Evolutionary conservation across 352 stramenopile species (phyloP).

Genomic region (Elongisporangium undulatum): DNA sequence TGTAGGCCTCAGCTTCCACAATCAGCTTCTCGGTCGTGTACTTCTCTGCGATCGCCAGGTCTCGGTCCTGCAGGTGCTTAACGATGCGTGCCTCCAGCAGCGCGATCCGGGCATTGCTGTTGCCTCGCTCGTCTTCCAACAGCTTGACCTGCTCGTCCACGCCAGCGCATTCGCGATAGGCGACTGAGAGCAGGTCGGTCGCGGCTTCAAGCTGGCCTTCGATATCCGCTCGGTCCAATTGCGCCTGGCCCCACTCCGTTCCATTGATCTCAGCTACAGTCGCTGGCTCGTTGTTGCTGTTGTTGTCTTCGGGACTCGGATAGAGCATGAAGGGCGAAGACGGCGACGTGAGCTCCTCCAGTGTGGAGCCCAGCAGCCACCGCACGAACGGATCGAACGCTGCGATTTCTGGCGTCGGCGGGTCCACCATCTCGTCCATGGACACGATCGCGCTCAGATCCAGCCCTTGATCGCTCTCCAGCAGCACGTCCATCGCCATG

Average conservation of each 20-base stretch:
- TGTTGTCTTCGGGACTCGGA: neutral
- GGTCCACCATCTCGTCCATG: constrained; percentile 13
- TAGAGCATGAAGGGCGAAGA: constrained; percentile 12
- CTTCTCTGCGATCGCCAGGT: constrained; percentile 63
- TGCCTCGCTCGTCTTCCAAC: constrained; percentile 36
- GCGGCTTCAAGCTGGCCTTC: constrained; percentile 44
- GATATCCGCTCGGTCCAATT: constrained; percentile 29
- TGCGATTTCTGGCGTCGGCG: constrained; percentile 29
- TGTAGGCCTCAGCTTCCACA: constrained; percentile 51
- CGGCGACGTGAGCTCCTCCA: constrained; percentile 31
- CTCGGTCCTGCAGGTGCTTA: constrained; percentile 69
- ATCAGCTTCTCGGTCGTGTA: constrained; percentile 72
- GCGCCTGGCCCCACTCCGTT: constrained; percentile 8
- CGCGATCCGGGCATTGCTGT: constrained; percentile 41
- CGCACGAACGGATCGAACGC: constrained; percentile 53
- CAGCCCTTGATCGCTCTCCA: constrained; percentile 10
- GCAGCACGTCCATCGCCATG: constrained; percentile 10
- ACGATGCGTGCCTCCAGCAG: constrained; percentile 67
- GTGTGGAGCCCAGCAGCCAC: constrained; percentile 43
- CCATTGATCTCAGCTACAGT: constrained; percentile 1
- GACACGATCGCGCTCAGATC: constrained; percentile 12
- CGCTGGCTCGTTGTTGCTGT: constrained; percentile 6
- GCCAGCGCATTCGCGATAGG: constrained; percentile 30
- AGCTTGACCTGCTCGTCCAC: constrained; percentile 37
- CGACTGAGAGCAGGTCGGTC: constrained; percentile 44